Percentiles rank a stretch among this genome's conserved stretches.
These are phyloP conservation scores for Graphilbum sp. DNA, from an alignment of 2,329 filamentous ascomycete species.

Conservation along the genomic window DNA sequence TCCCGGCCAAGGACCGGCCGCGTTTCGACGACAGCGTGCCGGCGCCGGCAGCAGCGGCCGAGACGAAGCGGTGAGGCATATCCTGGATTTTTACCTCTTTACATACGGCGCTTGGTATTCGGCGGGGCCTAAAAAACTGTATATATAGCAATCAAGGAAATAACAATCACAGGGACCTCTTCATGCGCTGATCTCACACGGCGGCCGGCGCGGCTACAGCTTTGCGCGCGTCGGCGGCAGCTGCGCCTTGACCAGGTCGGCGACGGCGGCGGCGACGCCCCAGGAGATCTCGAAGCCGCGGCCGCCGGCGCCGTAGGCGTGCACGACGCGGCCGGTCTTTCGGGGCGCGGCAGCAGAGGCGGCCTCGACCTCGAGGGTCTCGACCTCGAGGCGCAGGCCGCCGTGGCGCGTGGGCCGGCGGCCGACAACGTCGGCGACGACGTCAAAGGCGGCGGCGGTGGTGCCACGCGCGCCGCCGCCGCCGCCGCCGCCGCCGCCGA, in stretches of 20 bases:
- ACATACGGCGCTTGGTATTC: too few relatives aligned
- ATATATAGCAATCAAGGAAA: too few relatives aligned
- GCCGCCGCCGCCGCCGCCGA: background rate
- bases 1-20: constrained; percentile 23
- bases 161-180: background rate
- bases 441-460: constrained; percentile 9
- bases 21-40: constrained; percentile 10
- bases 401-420: constrained; percentile 27
- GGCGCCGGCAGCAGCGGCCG: too few relatives aligned
- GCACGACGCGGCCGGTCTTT: constrained; percentile 22
- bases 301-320: constrained; percentile 44
- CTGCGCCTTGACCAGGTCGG: constrained; percentile 17
- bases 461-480: too few relatives aligned
- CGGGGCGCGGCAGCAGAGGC: too few relatives aligned
- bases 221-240: background rate
- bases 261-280: constrained; percentile 37
- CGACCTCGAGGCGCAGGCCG: constrained; percentile 36
- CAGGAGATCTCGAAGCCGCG: constrained; percentile 46
- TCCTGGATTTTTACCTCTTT: too few relatives aligned
- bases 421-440: constrained; percentile 24
- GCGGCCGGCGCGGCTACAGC: too few relatives aligned
- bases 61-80: background rate
- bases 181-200: too few relatives aligned
- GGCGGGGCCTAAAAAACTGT: too few relatives aligned
- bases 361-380: constrained; percentile 17